phyloP scores from a whole-genome alignment of 2,329 filamentous ascomycete species.

The Nigrospora osmanthi region DNA sequence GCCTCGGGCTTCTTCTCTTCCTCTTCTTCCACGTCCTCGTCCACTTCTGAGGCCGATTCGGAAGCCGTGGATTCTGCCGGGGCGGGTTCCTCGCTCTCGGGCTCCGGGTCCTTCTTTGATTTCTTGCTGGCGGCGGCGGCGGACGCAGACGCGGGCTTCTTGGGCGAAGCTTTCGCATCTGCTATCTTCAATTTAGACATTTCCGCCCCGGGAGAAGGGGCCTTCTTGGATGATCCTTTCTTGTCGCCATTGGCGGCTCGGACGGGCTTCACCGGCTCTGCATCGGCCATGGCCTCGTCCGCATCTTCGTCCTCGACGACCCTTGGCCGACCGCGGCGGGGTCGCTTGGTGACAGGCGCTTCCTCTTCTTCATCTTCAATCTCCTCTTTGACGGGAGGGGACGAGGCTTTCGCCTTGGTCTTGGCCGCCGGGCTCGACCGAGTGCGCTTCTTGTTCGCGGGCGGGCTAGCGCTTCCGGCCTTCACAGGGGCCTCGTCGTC shows the following conservation, averaged over 20 bases:
- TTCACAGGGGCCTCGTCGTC: slow-evolving; percentile 27
- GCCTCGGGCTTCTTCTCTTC: slow-evolving; percentile 49
- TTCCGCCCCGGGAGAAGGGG: slow-evolving; percentile 6
- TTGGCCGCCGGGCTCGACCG: slow-evolving; percentile 19
- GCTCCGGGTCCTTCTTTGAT: slow-evolving; percentile 15
- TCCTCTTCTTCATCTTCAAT: slow-evolving; percentile 24
- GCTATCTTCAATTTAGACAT: neutral
- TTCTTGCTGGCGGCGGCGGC: slow-evolving; percentile 5
- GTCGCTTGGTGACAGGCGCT: slow-evolving; percentile 36
- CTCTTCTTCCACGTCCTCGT: slow-evolving; percentile 40
- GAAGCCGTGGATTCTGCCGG: slow-evolving; percentile 35
- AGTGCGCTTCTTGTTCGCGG: slow-evolving; percentile 39
- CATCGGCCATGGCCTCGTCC: slow-evolving; percentile 27
- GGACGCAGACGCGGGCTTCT: neutral
- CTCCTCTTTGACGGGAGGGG: slow-evolving; percentile 4
- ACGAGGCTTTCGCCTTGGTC: slow-evolving; percentile 10
- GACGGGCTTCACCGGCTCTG: slow-evolving; percentile 17
- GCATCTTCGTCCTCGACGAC: slow-evolving; percentile 45
- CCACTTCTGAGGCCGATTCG: slow-evolving; percentile 40
- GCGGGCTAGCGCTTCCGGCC: slow-evolving; percentile 16
- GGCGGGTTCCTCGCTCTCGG: slow-evolving; percentile 19
- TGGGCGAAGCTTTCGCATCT: slow-evolving; percentile 12
- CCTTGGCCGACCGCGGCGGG: slow-evolving; percentile 36
- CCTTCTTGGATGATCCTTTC: slow-evolving; percentile 21
- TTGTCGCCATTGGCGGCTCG: slow-evolving; percentile 15